Base-by-base conservation (phyloP, 1,284 basidiomycete species). In the Ceratobasidium theobromae region DNA sequence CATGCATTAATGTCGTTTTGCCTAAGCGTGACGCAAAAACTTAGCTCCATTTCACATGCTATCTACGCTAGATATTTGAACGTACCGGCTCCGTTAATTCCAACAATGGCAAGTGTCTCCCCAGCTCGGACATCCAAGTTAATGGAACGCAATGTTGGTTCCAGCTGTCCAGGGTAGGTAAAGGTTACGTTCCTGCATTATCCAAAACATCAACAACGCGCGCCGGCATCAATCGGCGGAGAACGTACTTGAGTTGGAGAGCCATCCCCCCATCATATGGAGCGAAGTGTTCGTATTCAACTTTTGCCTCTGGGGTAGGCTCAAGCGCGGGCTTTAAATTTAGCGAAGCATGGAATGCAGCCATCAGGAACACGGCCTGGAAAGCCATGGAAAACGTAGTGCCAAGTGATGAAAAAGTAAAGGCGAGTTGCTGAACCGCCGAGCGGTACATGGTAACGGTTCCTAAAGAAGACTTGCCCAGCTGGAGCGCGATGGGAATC, bases 81-180 rank as follows among this genome's bases (percentile, higher is more conserved):
- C 68, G 41, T 51, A 64, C 76, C 76, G n/a, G 74, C 71, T 2
- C 75, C 75, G 69, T 77, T 77, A 65, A 72, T 72, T 12, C 91
- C 91, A 27, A 94, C 91, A 67, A 94, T 85, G 8, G 91, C 91
- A 53, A 93, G 81, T 25, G 81, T 86, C 76, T 91, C 88, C 12
- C 91, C 91, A 11, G 89, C 78, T 66, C 83, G 77, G 46, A 94
- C 78, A 25, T 79, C 80, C 70, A 94, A 84, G 72, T 79, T 88
- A 71, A 93, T 80, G 72, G 88, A 79, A 70, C 77, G 79, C 53
- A 94, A 75, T 32, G 87, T 85, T 30, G 88, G 84, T 62, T 85
- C 82, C 52, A 76, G 78, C 69, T 81, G 80, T 32, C 87, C 89
- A 12, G 89, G 89, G 76, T 93, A 93, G 3, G 86, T 87, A 72